Evolutionary conservation across 805 yeast genomes (phyloP), one percentile per base, ranked within the genome.

Genomic region (Candida parachauliodes): DNA sequence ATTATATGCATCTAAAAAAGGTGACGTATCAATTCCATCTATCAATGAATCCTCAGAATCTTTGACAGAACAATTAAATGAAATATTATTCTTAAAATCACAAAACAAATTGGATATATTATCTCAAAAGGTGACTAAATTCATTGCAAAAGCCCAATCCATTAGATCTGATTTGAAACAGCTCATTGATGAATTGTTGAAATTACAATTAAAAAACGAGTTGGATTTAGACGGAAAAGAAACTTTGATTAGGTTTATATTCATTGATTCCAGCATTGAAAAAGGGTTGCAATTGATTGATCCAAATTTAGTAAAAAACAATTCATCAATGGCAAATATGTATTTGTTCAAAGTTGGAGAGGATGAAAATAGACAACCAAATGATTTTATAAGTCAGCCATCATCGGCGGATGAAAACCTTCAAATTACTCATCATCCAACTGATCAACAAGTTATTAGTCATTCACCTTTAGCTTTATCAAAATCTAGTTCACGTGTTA

Each of bases 191-290:
- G 77, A 76, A 36, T 60, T 87, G 47, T 72, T 80, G 51, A 70
- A 71, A 34, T 68, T 81, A 41, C 79, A 83, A 50, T 65, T 71
- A 34, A 64, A 71, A 24, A 72, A 71, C 27, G 71, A 74, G 43
- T 65, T 87, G 44, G 78, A 74, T 17, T 44, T 77, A 9, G 80
- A 81, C 47, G 94, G 88, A 24, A 84, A 85, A 55, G 95, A 88
- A 54, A 72, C 83, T 14, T 62, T 87, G 28, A 65, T 88, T 22
- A 66, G 89, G 45, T 70, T 86, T 41, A 70, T 82, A 32, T 76
- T 82, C 40, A 65, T 87, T 48, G 88, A 83, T 50, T 76, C 83
- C 12, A 80, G 87, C 8, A 65, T 88, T 39, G 75, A 74, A 29
- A 81, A 81, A 50, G 78, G 77, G 1, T 43, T 74, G 18, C 65